Evolutionary conservation across 2,329 filamentous ascomycete species (phyloP).

Genomic region (Dissoconium aciculare): DNA sequence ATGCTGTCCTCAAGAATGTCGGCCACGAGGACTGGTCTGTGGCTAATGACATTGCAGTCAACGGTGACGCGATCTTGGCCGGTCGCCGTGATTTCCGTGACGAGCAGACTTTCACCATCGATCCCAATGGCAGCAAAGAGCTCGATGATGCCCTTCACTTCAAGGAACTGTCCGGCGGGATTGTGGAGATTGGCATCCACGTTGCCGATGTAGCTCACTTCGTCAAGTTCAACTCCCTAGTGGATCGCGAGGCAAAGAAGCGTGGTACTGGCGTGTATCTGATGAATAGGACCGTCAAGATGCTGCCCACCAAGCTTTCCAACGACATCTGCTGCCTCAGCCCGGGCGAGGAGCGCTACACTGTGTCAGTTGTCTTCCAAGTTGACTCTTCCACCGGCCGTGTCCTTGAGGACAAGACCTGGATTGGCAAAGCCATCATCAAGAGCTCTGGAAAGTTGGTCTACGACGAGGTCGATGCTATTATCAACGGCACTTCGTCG

Average conservation of each 20-base stretch:
- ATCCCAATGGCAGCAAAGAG: slow-evolving; percentile 74
- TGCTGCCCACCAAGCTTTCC: slow-evolving; percentile 76
- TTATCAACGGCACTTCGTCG: slow-evolving; percentile 47
- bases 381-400: slow-evolving; percentile 67
- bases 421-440: slow-evolving; percentile 86
- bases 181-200: slow-evolving; percentile 88
- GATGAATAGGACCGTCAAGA: slow-evolving; percentile 72
- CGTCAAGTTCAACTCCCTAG: slow-evolving; percentile 86
- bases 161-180: slow-evolving; percentile 67
- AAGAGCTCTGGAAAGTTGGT: slow-evolving; percentile 79
- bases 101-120: slow-evolving; percentile 81
- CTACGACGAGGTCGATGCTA: slow-evolving; percentile 72
- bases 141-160: slow-evolving; percentile 88
- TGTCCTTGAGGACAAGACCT: slow-evolving; percentile 72
- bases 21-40: slow-evolving; percentile 85
- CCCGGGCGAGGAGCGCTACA: slow-evolving; percentile 77
- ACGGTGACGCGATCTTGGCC: slow-evolving; percentile 59
- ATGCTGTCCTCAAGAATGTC: slow-evolving; percentile 86
- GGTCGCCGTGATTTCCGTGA: slow-evolving; percentile 78
- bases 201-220: slow-evolving; percentile 93
- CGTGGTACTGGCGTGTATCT: slow-evolving; percentile 91
- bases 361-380: slow-evolving; percentile 84
- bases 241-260: slow-evolving; percentile 96
- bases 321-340: slow-evolving; percentile 76
- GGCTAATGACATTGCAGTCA: slow-evolving; percentile 41